phyloP scores from a whole-genome alignment of 2,329 filamentous ascomycete genomes.

The Geosmithia flava region DNA sequence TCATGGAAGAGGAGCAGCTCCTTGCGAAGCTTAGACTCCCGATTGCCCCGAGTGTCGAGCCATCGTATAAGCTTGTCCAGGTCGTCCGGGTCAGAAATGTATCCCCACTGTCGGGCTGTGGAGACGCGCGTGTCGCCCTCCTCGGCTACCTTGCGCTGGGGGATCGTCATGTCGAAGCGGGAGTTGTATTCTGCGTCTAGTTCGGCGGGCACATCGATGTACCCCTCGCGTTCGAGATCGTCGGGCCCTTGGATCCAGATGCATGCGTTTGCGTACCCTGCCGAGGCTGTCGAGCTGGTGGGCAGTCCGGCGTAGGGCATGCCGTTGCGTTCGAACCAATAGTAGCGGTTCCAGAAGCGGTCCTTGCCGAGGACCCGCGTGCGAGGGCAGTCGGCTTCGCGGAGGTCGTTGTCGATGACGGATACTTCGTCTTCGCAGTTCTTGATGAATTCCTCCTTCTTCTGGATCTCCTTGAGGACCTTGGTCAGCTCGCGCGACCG shows the following conservation, averaged over 20 bases:
- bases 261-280: conserved; percentile 85
- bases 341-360: conserved; percentile 96
- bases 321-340: conserved; percentile 97
- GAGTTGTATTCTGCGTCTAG: conserved; percentile 64
- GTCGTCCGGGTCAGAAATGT: conserved; percentile 68
- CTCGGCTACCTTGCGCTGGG: conserved; percentile 73
- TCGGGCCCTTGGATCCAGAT: conserved; percentile 96
- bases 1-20: conserved; percentile 69
- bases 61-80: conserved; percentile 73
- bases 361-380: conserved; percentile 86
- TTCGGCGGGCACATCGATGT: conserved; percentile 64
- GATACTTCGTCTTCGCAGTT: conserved; percentile 78
- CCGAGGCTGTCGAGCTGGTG: conserved; percentile 73
- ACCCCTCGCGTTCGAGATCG: conserved; percentile 73
- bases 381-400: conserved; percentile 85
- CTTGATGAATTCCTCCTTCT: conserved; percentile 69
- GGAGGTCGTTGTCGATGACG: conserved; percentile 78
- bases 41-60: conserved; percentile 77
- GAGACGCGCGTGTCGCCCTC: conserved; percentile 73
- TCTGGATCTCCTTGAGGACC: conserved; percentile 77
- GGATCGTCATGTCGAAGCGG: conserved; percentile 70
- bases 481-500: conserved; percentile 84
- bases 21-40: conserved; percentile 79
- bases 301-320: conserved; percentile 92
- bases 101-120: conserved; percentile 78